A percentile compares a stretch with the other conserved stretches of the same genome.
Evolutionary conservation across 2,329 filamentous ascomycete genomes (phyloP).

Genomic region (Verticillium albo-atrum): DNA sequence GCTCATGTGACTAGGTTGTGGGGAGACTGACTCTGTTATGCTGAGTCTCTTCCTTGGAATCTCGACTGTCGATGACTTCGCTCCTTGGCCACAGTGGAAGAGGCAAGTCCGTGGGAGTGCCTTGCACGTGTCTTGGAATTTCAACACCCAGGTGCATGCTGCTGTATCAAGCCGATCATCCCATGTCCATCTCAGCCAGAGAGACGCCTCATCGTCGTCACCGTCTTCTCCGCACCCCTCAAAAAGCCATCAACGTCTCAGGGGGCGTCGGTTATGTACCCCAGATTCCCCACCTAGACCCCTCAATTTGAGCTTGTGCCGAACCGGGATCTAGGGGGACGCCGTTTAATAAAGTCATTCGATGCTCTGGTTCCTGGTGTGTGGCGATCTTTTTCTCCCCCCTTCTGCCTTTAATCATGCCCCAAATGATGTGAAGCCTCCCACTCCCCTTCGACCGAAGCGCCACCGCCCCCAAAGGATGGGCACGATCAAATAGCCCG

Average conservation of each 20-base stretch:
- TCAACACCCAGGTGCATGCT: no score
- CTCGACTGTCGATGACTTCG: no score
- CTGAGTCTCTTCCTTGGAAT: no score
- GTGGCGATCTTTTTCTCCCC: not conserved
- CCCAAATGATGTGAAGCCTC: not conserved
- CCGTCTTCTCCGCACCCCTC: not conserved
- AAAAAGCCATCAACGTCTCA: not conserved
- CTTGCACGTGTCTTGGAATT: no score
- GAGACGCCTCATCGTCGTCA: not conserved
- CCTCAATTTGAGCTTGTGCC: conserved; percentile 1
- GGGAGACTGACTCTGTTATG: not conserved
- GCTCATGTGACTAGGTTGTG: not conserved
- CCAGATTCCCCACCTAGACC: conserved; percentile 3
- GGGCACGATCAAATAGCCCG: not conserved
- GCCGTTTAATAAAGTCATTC: not conserved
- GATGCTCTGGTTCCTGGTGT: not conserved
- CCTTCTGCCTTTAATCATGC: not conserved
- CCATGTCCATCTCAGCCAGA: not conserved
- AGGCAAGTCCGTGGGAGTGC: no score
- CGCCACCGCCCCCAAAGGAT: not conserved
- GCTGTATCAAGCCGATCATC: not conserved
- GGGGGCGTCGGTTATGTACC: conserved; percentile 1
- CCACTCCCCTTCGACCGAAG: not conserved
- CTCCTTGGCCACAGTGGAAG: no score
- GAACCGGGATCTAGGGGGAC: not conserved